A percentile compares a stretch with the other conserved stretches of the same genome.
These are phyloP conservation scores for Mucor piriformis DNA, from an alignment of 371 early-diverging fungal genomes.

Conservation along the genomic window DNA sequence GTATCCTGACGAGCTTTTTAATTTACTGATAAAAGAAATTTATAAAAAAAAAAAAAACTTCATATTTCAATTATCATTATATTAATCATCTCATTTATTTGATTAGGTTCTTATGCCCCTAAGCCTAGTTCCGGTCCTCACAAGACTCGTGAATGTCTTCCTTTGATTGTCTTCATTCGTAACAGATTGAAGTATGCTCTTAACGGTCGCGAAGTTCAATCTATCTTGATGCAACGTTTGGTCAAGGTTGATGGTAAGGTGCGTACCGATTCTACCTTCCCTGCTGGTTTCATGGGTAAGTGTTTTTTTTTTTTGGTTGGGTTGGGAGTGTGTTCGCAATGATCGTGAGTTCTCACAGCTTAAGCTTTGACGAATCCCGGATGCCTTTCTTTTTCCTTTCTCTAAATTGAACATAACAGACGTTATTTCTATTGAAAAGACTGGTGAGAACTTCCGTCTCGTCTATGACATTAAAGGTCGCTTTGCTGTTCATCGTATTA, in stretches of 20 bases:
- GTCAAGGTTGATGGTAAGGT: slow-evolving; percentile 99
- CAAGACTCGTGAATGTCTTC: slow-evolving; percentile 76
- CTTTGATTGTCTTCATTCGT: slow-evolving; percentile 91
- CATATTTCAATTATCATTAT: background rate
- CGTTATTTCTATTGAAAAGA: slow-evolving; percentile 98
- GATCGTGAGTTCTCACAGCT: slow-evolving; percentile 35
- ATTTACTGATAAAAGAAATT: slow-evolving; percentile 18
- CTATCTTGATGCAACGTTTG: slow-evolving; percentile 97
- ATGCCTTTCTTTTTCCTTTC: slow-evolving; percentile 36
- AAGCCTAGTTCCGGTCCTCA: slow-evolving; percentile 99
- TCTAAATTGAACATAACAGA: slow-evolving; percentile 51
- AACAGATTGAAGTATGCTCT: slow-evolving; percentile 99
- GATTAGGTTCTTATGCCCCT: slow-evolving; percentile 80
- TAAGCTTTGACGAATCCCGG: slow-evolving; percentile 58
- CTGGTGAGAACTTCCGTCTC: slow-evolving; percentile 99
- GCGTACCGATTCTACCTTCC: slow-evolving; percentile 96
- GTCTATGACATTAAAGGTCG: slow-evolving; percentile 99
- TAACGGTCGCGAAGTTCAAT: slow-evolving; percentile 95
- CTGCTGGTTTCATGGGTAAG: slow-evolving; percentile 96
- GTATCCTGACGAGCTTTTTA: slow-evolving; percentile 33
- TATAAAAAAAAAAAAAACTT: background rate
- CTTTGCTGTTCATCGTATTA: slow-evolving; percentile 99
- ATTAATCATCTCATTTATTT: background rate
- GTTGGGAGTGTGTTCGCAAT: background rate
- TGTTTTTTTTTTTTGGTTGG: slow-evolving; percentile 1